Base-by-base conservation (phyloP, 2,329 filamentous ascomycete species). In the Tolypocladium paradoxum region DNA sequence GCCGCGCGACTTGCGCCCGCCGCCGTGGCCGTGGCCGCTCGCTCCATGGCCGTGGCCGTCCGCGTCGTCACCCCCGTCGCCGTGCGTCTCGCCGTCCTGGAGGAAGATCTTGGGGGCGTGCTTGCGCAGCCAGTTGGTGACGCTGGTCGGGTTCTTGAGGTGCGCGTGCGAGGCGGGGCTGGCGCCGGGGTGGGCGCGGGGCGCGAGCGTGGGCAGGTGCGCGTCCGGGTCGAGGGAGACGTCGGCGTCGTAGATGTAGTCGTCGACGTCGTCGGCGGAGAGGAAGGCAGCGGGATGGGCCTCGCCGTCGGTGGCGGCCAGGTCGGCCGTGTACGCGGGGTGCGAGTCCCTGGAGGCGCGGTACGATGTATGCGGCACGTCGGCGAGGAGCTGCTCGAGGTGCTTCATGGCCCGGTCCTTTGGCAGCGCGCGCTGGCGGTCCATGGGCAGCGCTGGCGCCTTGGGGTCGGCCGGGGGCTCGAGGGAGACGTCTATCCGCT, bases 61-160 rank as follows among this genome's bases (percentile, higher is more conserved):
- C 27, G 57, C 56, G 12, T 59, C 57, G 3, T 56, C 58, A 6
- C 60, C 64, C 20, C 62, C 65, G 50, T 73, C 66, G 31, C 70
- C 70, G 24, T 72, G 71, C 5, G 43, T 46, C 8, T 72, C 68
- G 51, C 70, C 69, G 24, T 70, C 88, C 66, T 95, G 87, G 22
- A 95, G 73, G 72, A 95, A 91, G 49, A 90, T 84, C 67, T 92
- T 85, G 3, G 90, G 88, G 55, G 89, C 85, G 68, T 96, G 79
- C 65, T 89, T 84, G 57, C 89, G 82, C 14, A 99, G 80, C 93
- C 93, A 99, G 68, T 95, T 96, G 73, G 95, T 95, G 3, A 96
- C 91, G 55, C 88, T 95, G 43, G 90, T 88, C 0, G 91, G 90
- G 66, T 97, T 97, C 61, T 76, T 73, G 43, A 75, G 67, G 46